A percentile compares a stretch with the other conserved stretches of the same genome.
phyloP scores from a whole-genome alignment of 164 flowering plant species.

The Cinnamomum micranthum region DNA sequence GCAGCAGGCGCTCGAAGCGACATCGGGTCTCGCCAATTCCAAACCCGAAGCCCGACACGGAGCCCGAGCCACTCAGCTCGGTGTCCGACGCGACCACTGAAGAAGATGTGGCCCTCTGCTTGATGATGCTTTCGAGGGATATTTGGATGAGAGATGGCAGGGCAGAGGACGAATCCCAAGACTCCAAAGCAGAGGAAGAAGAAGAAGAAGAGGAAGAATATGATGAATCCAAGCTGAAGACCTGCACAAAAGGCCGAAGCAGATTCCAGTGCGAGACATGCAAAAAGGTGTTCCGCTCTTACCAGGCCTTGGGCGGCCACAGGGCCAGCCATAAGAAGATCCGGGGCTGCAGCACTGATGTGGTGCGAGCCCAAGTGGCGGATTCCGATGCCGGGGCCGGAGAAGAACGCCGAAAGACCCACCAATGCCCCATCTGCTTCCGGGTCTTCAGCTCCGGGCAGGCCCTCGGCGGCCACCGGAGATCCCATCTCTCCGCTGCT shows the following conservation, averaged over 20 bases:
- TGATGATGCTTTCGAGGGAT: constrained; percentile 72
- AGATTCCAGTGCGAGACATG: constrained; percentile 82
- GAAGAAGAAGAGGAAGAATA: constrained; percentile 6
- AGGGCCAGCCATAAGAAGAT: constrained; percentile 84
- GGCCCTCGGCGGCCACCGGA: constrained; percentile 91
- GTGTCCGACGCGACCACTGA: constrained; percentile 52
- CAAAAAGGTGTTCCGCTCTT: constrained; percentile 61
- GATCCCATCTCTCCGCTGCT: constrained; percentile 46
- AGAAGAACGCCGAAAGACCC: constrained; percentile 27
- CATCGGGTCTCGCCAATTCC: constrained; percentile 17
- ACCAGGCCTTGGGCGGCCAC: constrained; percentile 90
- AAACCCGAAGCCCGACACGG: constrained; percentile 1
- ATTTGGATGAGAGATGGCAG: constrained; percentile 30
- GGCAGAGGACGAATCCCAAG: neutral
- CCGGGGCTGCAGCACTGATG: constrained; percentile 20
- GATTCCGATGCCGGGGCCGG: constrained; percentile 5
- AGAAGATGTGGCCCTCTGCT: constrained; percentile 61
- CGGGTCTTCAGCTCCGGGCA: constrained; percentile 76
- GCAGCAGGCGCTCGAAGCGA: constrained; percentile 48
- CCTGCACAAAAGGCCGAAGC: constrained; percentile 13
- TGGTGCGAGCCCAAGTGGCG: neutral
- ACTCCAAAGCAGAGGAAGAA: neutral
- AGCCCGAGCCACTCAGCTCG: constrained; percentile 39
- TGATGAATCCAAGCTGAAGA: neutral
- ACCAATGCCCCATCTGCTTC: constrained; percentile 74